A percentile compares a stretch with the other conserved stretches of the same genome.
These are phyloP conservation scores for Fusarium bulbicola DNA, from an alignment of 2,329 filamentous ascomycete species.

Conservation along the genomic window DNA sequence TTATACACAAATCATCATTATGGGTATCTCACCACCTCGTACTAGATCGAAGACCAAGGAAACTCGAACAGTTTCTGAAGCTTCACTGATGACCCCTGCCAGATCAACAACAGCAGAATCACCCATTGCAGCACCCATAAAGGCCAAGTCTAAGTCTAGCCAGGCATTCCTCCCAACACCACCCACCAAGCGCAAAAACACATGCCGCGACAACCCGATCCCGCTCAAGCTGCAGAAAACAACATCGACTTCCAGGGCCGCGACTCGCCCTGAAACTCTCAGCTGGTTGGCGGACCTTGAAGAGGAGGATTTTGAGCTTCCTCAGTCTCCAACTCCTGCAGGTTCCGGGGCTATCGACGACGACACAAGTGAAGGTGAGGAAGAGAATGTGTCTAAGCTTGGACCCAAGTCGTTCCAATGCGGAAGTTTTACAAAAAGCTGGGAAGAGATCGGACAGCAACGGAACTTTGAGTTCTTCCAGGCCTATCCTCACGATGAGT, in stretches of 20 bases:
- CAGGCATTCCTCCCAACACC: not conserved
- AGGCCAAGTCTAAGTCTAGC: not conserved
- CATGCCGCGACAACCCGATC: not conserved
- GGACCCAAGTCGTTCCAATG: conserved; percentile 15
- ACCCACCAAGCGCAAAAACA: not conserved
- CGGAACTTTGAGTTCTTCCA: conserved; percentile 23
- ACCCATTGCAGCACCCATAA: not conserved
- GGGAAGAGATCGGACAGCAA: not conserved
- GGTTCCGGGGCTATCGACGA: not conserved
- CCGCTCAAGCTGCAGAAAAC: conserved; percentile 5
- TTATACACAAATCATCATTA: not conserved
- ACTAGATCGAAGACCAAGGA: not conserved
- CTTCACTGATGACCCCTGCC: not conserved
- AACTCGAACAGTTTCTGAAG: not conserved
- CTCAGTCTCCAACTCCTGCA: not conserved
- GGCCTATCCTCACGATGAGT: conserved; percentile 30
- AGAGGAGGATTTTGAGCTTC: not conserved
- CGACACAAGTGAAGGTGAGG: not conserved
- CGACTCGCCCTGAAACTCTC: not conserved
- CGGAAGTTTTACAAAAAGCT: not conserved
- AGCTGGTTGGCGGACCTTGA: not conserved
- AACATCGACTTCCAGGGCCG: not conserved
- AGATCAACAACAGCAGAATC: not conserved
- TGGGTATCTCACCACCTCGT: conserved; percentile 4
- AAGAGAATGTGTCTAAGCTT: not conserved